Evolutionary conservation across 108 stramenopile species (phyloP).

Genomic region (Conticribra weissflogii): DNA sequence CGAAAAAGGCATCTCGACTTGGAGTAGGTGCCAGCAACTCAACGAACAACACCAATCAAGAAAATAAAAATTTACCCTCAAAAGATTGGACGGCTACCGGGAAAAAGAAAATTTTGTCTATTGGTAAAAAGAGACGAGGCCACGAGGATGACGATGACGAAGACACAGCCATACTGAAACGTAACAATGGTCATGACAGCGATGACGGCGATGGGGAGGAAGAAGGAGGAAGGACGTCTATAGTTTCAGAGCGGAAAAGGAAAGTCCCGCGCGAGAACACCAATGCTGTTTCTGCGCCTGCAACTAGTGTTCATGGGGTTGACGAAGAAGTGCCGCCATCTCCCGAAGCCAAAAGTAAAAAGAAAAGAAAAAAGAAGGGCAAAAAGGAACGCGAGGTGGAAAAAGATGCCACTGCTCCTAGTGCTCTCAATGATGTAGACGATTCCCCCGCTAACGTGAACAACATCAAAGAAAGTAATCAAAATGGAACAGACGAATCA

Average conservation of each 20-base stretch:
- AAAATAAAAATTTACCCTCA: background rate
- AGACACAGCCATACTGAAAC: conserved; percentile 27
- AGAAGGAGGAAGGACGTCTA: conserved; percentile 70
- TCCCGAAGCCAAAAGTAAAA: conserved; percentile 11
- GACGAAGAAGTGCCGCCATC: conserved; percentile 3
- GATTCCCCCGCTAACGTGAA: background rate
- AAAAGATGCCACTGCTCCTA: conserved; percentile 12
- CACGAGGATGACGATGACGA: conserved; percentile 52
- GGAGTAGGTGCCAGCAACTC: conserved; percentile 55
- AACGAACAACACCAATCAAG: background rate
- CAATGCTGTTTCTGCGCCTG: background rate
- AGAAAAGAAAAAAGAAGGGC: conserved; percentile 63
- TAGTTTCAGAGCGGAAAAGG: conserved; percentile 36
- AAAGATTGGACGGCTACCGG: conserved; percentile 34
- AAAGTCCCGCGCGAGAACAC: too few relatives aligned
- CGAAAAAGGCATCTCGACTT: conserved; percentile 29
- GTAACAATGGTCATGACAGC: conserved; percentile 16
- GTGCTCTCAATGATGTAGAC: background rate
- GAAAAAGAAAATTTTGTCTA: conserved; percentile 51
- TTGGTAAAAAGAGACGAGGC: conserved; percentile 55
- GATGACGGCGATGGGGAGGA: conserved; percentile 31
- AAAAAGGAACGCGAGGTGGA: conserved; percentile 62
- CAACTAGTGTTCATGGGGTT: background rate
- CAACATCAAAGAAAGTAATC: conserved; percentile 7
- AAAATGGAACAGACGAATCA: background rate